Base-by-base conservation (phyloP, 1,284 basidiomycete genomes). In the Melampsora larici-populina region DNA sequence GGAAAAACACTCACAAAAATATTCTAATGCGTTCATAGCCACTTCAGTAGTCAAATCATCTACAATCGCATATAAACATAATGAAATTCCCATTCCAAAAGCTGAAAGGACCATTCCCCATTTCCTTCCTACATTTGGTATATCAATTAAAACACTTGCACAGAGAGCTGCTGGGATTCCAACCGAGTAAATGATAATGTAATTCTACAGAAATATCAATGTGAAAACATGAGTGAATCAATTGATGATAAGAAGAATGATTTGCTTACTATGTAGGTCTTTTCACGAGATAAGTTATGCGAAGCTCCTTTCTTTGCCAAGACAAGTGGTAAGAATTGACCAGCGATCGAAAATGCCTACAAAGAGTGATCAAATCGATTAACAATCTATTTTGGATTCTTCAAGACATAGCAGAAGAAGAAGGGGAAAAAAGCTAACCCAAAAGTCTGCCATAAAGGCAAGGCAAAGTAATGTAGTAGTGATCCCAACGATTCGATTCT, bases 81-180 rank as follows among this genome's bases (percentile, higher is more conserved):
- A 36, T 29, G 62, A 64, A 31, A 64, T 29, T 29, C 62, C 62
- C 62, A 64, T 64, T 21, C 18, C 33, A 31, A 36, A 31, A 29
- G 62, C 62, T 8, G 62, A 64, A 21, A 29, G 29, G 29, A 64
- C 62, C 62, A 64, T 64, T 18, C 29, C 62, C 62, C 62, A 64
- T 64, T 64, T 64, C 62, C 62, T 29, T 31, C 62, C 62, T 7
- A 64, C 62, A 21, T 29, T 36, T 18, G 62, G 62, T 21, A 64
- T 64, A 36, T 64, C 62, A 21, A 64, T 64, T 29, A 64, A 29
- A 6, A 64, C 26, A 21, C n/a, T 64, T 18, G 62, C 26, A 36
- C 21, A 31, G 7, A 64, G 8, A 6, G 62, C 62, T 7, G 62
- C 62, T 36, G 62, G 62, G 33, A 64, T 64, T 64, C 62, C 62